Base-by-base conservation (phyloP, 2,329 filamentous ascomycete genomes). In the Fusarium sp. region DNA sequence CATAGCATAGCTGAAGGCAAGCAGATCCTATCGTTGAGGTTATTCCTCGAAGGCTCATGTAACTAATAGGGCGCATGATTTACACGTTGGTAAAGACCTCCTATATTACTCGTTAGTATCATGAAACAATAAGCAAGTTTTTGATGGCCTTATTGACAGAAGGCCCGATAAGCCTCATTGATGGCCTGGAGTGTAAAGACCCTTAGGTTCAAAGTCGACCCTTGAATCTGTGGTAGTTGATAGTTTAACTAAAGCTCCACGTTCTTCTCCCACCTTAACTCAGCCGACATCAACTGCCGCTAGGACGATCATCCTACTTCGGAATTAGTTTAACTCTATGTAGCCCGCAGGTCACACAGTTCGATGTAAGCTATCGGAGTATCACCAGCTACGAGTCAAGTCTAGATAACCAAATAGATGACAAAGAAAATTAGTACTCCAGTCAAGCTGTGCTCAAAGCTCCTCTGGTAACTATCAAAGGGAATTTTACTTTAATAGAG, bases 101-200 rank as follows among this genome's bases (percentile, higher is more conserved):
- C n/a, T 21, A 16, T 11, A 11, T 2, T 16, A 16, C 23, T 11
- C 31, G 2, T 9, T 16, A 2, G 4, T 23, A 37, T 16, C 12
- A 5, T 35, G n/a, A 35, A 21, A 37, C 12, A 15, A 2, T 12
- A 12, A 21, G 12, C n/a, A 52, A 27, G 25, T 10, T 7, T 14
- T 25, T 6, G 18, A 25, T 25, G 18, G 7, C 5, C 33, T 7
- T 10, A 10, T 33, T 23, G 1, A 33, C 2, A 2, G 8, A 10
- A 33, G 21, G 27, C 8, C 46, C 29, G 46, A 23, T 49, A 33
- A 19, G 10, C 16, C 6, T 8, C 7, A 14, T 10, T 23, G 8
- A 7, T 23, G 21, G 9, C 11, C 14, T 9, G 3, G 10, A 10
- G 8, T 14, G 16, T 10, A 19, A 23, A 15, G 16, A 8, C 15